Conservation (phyloP, 441 rosid species). For the Erysimum cheiri region DNA sequence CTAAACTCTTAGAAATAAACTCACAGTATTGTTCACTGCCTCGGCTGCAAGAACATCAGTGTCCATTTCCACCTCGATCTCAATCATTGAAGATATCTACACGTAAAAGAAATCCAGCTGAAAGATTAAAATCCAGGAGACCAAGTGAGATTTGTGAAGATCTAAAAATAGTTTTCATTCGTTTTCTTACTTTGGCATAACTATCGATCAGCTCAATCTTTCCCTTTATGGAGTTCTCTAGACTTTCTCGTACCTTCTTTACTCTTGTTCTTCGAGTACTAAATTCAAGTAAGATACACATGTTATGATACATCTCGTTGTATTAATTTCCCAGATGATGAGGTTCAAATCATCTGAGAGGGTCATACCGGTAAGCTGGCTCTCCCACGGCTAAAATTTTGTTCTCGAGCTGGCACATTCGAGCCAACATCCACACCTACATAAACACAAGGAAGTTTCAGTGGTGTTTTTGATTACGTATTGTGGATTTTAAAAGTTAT, state of each 20-base stretch:
- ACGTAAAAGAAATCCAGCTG: constrained; percentile 8
- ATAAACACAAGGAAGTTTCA: constrained; percentile 32
- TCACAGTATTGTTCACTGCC: constrained; percentile 74
- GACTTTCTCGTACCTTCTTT: constrained; percentile 79
- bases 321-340: constrained; percentile 10
- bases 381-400: constrained; percentile 94
- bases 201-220: constrained; percentile 89
- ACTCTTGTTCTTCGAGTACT: constrained; percentile 84
- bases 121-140: constrained; percentile 8
- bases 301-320: constrained; percentile 16
- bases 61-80: constrained; percentile 96
- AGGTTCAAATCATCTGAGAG: constrained; percentile 34
- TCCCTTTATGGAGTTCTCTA: constrained; percentile 78
- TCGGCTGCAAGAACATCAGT: constrained; percentile 96
- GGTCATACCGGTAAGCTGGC: constrained; percentile 84
- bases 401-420: constrained; percentile 97
- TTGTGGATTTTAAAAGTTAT: constrained; percentile 13
- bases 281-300: constrained; percentile 35
- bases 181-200: constrained; percentile 77
- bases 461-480: constrained; percentile 16
- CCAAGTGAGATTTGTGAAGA: constrained; percentile 9
- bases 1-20: constrained; percentile 37
- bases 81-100: constrained; percentile 96
- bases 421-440: constrained; percentile 96
- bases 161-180: constrained; percentile 4